Base-by-base conservation (phyloP, 148 eudicot genomes). In the Amaranthus cruentus region DNA sequence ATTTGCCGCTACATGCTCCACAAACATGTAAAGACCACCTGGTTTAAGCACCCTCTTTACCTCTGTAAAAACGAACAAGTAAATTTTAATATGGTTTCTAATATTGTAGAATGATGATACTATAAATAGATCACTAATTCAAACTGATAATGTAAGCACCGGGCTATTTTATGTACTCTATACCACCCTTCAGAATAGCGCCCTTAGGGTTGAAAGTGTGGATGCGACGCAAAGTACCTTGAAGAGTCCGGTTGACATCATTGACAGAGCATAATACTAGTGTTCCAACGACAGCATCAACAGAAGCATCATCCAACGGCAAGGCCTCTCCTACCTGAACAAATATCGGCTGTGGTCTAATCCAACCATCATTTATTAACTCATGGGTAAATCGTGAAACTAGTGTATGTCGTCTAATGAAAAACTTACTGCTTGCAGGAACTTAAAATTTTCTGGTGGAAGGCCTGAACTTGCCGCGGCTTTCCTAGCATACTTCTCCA, bases 281-380 rank as follows among this genome's bases (percentile, higher is more conserved):
- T 12, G 98, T 87, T 69, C 97, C 98, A 72, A 93, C 79, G 73
- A 93, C 97, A n/a, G 91, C 95, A 81, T 93, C 97, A 72, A 93
- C 82, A 38, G 97, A 91, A 68, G 90, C 91, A 82, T 93, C 97
- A 47, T 78, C 62, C 68, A 93, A 15, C 7, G 98, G 98, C 81
- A 93, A 87, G 68, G 86, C 84, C 82, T 93, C 98, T 12, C 86
- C 94, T 73, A 93, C 96, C 98, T 93, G 84, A 66, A 83, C 55
- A 55, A 75, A 71, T 6, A 77, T n/a, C 57, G 53, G 9, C 47
- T 42, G 10, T 59, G n/a, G 44, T 42, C 47, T 52, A 53, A 21
- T 28, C 2, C 9, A 28, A 4, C 1, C 44, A 28, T 60, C 9
- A 28, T 10, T 21, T 46, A 60, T 60, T 2, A 28, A 13, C 61